phyloP scores from a whole-genome alignment of 345 rosid genomes.

The Hibiscus syriacus region DNA sequence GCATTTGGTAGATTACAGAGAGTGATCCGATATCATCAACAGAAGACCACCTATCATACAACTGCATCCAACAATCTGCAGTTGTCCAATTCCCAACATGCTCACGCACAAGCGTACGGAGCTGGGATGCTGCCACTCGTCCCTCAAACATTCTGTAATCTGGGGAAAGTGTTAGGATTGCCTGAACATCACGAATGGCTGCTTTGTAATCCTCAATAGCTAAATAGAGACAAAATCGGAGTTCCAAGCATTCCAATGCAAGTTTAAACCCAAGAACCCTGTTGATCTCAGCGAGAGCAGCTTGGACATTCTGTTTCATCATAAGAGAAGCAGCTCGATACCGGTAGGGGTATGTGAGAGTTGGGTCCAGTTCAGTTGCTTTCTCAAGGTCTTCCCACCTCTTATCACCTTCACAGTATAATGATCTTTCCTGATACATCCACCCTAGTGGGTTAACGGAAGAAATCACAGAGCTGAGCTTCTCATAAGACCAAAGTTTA shows the following conservation, averaged over 20 bases:
- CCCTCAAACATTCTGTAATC: conserved; percentile 91
- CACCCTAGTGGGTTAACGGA: conserved; percentile 66
- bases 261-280: conserved; percentile 88
- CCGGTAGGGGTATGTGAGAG: conserved; percentile 94
- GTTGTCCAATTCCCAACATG: conserved; percentile 89
- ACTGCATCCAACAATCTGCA: conserved; percentile 98
- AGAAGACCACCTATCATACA: conserved; percentile 91
- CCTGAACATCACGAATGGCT: conserved; percentile 94
- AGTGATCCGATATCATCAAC: conserved; percentile 98
- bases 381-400: conserved; percentile 79
- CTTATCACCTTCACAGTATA: conserved; percentile 71
- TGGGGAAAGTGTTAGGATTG: conserved; percentile 81
- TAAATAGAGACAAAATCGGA: conserved; percentile 89
- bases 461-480: conserved; percentile 68
- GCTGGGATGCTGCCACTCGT: conserved; percentile 82
- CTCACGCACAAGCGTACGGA: conserved; percentile 81
- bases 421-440: conserved; percentile 97
- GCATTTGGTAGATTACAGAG: conserved; percentile 98
- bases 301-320: conserved; percentile 67
- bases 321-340: conserved; percentile 74
- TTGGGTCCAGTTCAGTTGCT: conserved; percentile 85
- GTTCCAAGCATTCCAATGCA: conserved; percentile 87
- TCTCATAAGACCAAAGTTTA: conserved; percentile 60
- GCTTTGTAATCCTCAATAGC: conserved; percentile 77
- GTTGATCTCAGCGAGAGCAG: conserved; percentile 83